Evolutionary conservation across 2,329 filamentous ascomycete species (phyloP), one percentile per base, ranked within the genome.

Genomic region (Mollisiaceae sp.): DNA sequence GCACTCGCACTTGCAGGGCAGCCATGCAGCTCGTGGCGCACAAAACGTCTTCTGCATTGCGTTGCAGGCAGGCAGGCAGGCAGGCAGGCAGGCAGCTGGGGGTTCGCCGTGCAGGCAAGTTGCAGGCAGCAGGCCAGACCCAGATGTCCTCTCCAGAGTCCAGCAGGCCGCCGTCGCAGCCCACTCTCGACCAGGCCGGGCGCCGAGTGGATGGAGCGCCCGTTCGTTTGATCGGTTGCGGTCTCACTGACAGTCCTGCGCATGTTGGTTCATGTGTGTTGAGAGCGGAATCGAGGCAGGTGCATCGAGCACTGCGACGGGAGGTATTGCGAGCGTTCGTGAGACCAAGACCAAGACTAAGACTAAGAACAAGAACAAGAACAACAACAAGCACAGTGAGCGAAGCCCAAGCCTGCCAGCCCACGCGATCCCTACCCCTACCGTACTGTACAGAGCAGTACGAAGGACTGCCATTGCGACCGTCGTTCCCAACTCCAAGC

Each of bases 41-140:
- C 39, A 64, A 60, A 70, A 70, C 67, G 67, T 71, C 67, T 69
- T 64, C 60, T 65, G 67, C 65, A 65, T 67, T 62, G 62, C 52
- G 43, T 67, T 38, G 64, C 59, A 64, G 45, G 20, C 57, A n/a
- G n/a, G n/a, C n/a, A n/a, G n/a, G n/a, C n/a, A n/a, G n/a, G n/a
- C n/a, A n/a, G n/a, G n/a, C n/a, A n/a, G n/a, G n/a, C n/a, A n/a
- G n/a, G n/a, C n/a, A n/a, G n/a, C n/a, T n/a, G n/a, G n/a, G n/a
- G n/a, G n/a, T n/a, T 43, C 22, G n/a, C n/a, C n/a, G 43, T n/a
- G 15, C 38, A 41, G 43, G 27, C 27, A 3, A 32, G n/a, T n/a
- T n/a, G n/a, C n/a, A n/a, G n/a, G n/a, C n/a, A n/a, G n/a, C n/a
- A n/a, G n/a, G n/a, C n/a, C 27, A 32, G 3, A 32, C 2, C 14